A percentile compares a stretch with the other conserved stretches of the same genome.
These are phyloP conservation scores for Trametes hirsuta DNA, from an alignment of 1,284 basidiomycete genomes.

Conservation along the genomic window DNA sequence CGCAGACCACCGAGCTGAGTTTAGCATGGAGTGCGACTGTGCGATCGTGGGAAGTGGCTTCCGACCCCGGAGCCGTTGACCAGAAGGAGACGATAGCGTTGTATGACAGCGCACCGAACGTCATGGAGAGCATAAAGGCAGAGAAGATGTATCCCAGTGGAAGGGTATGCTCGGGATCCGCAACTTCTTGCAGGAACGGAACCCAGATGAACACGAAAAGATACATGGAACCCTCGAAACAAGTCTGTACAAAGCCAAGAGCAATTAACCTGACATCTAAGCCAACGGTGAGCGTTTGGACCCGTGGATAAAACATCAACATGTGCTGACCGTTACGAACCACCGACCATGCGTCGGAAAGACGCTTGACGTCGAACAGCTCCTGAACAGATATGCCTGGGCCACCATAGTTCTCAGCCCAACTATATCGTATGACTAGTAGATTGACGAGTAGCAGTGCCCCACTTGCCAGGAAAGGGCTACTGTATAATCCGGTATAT, in stretches of 20 bases:
- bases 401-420: conserved; percentile 72
- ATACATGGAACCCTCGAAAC: conserved; percentile 83
- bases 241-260: conserved; percentile 76
- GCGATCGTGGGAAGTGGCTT: conserved; percentile 35
- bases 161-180: conserved; percentile 40
- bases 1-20: conserved; percentile 65
- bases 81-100: conserved; percentile 52
- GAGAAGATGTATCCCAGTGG: conserved; percentile 80
- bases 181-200: conserved; percentile 67
- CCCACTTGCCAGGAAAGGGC: conserved; percentile 70
- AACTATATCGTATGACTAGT: conserved; percentile 57
- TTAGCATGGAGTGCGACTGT: conserved; percentile 66
- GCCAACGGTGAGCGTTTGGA: conserved; percentile 7
- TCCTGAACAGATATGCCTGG: conserved; percentile 37
- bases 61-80: conserved; percentile 14
- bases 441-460: conserved; percentile 55
- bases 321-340: conserved; percentile 51
- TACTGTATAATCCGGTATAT: conserved; percentile 49
- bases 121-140: conserved; percentile 79
- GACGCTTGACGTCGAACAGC: conserved; percentile 53
- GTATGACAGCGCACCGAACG: conserved; percentile 75
- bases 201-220: conserved; percentile 84
- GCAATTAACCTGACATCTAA: conserved; percentile 63
- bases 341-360: conserved; percentile 60
- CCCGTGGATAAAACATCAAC: neutral